Evolutionary conservation across 148 eudicot genomes (phyloP).

Genomic region (Simmondsia chinensis): DNA sequence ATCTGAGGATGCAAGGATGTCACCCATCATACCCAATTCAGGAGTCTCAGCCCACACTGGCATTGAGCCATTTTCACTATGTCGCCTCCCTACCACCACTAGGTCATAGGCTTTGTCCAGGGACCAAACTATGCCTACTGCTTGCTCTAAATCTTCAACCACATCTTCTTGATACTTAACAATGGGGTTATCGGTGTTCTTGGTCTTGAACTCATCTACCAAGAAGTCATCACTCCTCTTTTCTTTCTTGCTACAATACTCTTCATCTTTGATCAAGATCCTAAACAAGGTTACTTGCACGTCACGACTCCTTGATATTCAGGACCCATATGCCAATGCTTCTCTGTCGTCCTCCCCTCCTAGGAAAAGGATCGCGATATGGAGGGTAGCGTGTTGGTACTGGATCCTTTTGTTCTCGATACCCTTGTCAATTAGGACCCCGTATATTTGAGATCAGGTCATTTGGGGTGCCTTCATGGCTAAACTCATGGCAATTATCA

Average conservation of each 20-base stretch:
- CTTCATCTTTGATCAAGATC: slow-evolving; percentile 1
- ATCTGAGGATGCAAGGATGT: slow-evolving; percentile 8
- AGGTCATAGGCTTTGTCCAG: slow-evolving; percentile 12
- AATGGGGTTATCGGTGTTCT: neutral
- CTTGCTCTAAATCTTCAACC: slow-evolving; percentile 10
- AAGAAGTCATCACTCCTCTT: neutral
- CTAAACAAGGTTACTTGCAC: slow-evolving; percentile 7
- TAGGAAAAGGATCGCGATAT: slow-evolving; percentile 7
- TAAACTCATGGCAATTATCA: neutral
- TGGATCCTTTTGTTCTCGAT: neutral
- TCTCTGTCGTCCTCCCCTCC: slow-evolving; percentile 23
- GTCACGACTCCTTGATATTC: slow-evolving; percentile 10
- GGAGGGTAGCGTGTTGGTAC: neutral
- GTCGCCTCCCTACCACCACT: slow-evolving; percentile 11
- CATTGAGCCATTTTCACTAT: neutral
- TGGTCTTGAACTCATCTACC: slow-evolving; percentile 11
- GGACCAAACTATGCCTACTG: slow-evolving; percentile 6
- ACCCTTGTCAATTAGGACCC: slow-evolving; percentile 15
- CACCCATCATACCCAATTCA: slow-evolving; percentile 22
- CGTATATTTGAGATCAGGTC: slow-evolving; percentile 11
- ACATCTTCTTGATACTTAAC: slow-evolving; percentile 2
- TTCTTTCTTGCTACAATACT: neutral
- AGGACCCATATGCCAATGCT: slow-evolving; percentile 12
- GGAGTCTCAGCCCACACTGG: slow-evolving; percentile 14
- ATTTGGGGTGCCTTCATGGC: neutral